Evolutionary conservation across 352 stramenopile genomes (phyloP).

Genomic region (Phytophthora sansomeana): DNA sequence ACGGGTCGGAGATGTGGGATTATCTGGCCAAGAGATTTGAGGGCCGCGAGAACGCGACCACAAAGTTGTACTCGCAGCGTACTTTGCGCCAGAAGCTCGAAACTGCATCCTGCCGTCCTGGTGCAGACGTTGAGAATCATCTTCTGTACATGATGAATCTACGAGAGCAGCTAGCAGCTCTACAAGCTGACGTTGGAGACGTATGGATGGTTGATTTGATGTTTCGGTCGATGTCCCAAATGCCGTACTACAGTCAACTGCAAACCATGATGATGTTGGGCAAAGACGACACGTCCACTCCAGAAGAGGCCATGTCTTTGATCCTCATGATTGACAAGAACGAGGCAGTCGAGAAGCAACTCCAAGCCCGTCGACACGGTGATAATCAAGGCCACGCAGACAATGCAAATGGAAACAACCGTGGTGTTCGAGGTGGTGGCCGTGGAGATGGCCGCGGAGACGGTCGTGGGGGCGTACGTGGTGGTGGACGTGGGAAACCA

Average conservation of each 20-base stretch:
- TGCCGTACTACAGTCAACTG: neutral
- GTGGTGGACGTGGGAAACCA: too few species aligned
- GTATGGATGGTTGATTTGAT: constrained; percentile 5
- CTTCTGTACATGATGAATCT: constrained; percentile 4
- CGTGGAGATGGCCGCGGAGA: neutral
- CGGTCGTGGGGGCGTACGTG: too few species aligned
- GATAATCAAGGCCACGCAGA: too few species aligned
- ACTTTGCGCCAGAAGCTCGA: constrained; percentile 4
- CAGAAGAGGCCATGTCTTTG: neutral
- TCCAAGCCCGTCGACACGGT: too few species aligned
- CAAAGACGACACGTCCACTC: neutral
- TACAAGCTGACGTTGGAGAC: neutral
- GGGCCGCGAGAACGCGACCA: neutral
- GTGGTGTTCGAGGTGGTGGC: neutral
- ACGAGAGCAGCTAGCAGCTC: neutral
- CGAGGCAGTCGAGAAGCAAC: neutral
- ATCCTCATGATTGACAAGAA: neutral
- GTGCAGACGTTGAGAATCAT: constrained; percentile 3
- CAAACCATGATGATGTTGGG: neutral
- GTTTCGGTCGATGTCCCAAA: constrained; percentile 2
- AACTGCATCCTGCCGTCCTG: neutral
- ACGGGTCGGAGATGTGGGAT: neutral
- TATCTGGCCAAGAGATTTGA: neutral
- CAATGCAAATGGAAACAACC: neutral
- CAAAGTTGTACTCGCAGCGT: neutral